Evolutionary conservation across 2,329 filamentous ascomycete species (phyloP), one percentile per base, ranked within the genome.

Genomic region (Trichophaea hybrida): DNA sequence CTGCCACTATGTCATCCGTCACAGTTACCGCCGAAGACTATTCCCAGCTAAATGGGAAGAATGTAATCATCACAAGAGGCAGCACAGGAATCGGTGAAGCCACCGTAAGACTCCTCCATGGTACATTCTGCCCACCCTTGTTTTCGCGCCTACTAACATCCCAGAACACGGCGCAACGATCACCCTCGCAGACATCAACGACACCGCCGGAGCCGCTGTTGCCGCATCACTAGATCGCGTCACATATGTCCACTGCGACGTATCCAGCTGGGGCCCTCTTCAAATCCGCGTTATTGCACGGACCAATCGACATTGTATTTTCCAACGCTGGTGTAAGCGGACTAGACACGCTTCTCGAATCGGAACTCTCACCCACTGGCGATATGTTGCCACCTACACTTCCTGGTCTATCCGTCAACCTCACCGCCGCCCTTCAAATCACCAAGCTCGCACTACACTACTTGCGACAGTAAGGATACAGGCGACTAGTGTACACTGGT

Each of bases 121-220:
- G 50, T 37, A 37, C 31, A 33, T 32, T 13, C 34, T 2, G 1
- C n/a, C 38, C n/a, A 1, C 38, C 38, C 38, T 43, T 10, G 38
- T 15, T 43, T 15, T 50, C 46, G 10, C 46, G 46, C 10, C 46
- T 50, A 17, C 12, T 10, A 43, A 43, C 38, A 43, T 43, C 38
- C 38, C 32, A 53, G 50, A 53, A 5, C 12, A 53, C 32, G 50
- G 50, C 50, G 50, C 50, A 37, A 55, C 53, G 34, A 35, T 55
- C 8, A 55, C 53, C n/a, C 13, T 55, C 35, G 53, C 13, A 6
- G 53, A 55, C 38, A n/a, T 55, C 24, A 55, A 55, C 53, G 40
- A 43, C 35, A 7, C 53, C 1, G 53, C 37, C 8, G 53, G 53
- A 12, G 32, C 8, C 34, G 53, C 53, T 8, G 12, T 55, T 12